Evolutionary conservation across 2,329 filamentous ascomycete species (phyloP), one percentile per base, ranked within the genome.

Genomic region (Nemania abortiva): DNA sequence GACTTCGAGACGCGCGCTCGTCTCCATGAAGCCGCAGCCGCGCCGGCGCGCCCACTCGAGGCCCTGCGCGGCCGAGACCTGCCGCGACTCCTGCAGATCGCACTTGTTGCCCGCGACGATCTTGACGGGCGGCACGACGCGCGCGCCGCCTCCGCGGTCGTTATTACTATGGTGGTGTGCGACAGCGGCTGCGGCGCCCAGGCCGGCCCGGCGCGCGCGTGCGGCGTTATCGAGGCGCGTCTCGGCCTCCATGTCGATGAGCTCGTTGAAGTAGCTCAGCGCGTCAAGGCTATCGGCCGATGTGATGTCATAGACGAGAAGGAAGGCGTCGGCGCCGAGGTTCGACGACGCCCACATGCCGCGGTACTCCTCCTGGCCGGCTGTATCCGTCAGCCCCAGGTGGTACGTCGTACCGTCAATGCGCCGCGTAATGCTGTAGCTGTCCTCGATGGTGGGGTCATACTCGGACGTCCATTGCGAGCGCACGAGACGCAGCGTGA

Each of bases 271-370:
- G 82, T 94, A 92, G 73, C 91, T 85, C 58, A 96, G 86, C 13
- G 90, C 90, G 58, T 91, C 86, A 72, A 96, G 87, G 50, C 89
- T 92, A 76, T 88, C 85, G 67, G 82, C 79, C 52, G 88, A 88
- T 1, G 93, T 96, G 81, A 96, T 95, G 82, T 96, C 93, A 86
- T 96, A 96, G 74, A 96, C 93, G 75, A 96, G 87, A 24, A 96
- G 86, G 82, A 95, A 96, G 71, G 92, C 93, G 79, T 96, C 93
- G 70, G 91, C 91, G 78, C 89, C 87, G 18, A 95, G 88, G 79
- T 95, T 95, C 27, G 90, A 90, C 39, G 89, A 87, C 1, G 92
- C 92, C 93, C 93, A 96, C 85, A 96, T 92, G 74, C 92, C 91
- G 73, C 93, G 91, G 83, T 96, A 96, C 82, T 96, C 93, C 82